phyloP scores from a whole-genome alignment of 495 filamentous ascomycete species.

The Talaromyces thailandensis region DNA sequence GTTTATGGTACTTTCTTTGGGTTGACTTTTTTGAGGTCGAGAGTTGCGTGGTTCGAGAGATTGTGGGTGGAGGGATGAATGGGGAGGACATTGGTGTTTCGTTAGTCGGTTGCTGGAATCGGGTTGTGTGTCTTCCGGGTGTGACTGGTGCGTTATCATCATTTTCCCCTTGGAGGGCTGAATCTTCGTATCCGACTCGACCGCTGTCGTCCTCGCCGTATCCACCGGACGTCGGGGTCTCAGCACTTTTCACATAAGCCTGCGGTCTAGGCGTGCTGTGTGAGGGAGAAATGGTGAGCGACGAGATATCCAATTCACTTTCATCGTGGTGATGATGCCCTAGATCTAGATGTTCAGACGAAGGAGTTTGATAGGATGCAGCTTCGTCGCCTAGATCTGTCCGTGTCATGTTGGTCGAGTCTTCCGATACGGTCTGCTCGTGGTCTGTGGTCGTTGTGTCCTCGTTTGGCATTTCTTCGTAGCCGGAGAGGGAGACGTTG shows the following conservation, averaged over 20 bases:
- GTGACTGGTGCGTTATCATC: slow-evolving; percentile 19
- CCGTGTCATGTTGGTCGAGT: slow-evolving; percentile 39
- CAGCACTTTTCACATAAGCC: slow-evolving; percentile 17
- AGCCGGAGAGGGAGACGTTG: slow-evolving; percentile 93
- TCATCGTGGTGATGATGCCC: slow-evolving; percentile 24
- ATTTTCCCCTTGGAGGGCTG: not conserved
- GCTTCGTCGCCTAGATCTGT: slow-evolving; percentile 17
- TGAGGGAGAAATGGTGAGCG: slow-evolving; percentile 44
- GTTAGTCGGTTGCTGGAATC: slow-evolving; percentile 15
- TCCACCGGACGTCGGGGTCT: slow-evolving; percentile 13
- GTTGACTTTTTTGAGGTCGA: slow-evolving; percentile 20
- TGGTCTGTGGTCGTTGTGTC: slow-evolving; percentile 28
- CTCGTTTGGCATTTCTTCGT: slow-evolving; percentile 66
- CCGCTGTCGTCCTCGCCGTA: slow-evolving; percentile 21
- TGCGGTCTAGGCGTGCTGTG: slow-evolving; percentile 45
- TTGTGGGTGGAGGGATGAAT: slow-evolving; percentile 34
- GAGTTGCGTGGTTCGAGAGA: slow-evolving; percentile 21
- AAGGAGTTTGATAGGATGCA: slow-evolving; percentile 29
- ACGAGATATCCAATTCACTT: slow-evolving; percentile 41
- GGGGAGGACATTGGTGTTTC: slow-evolving; percentile 36
- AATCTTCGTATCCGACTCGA: not conserved
- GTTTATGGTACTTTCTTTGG: slow-evolving; percentile 20
- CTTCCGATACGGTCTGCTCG: slow-evolving; percentile 42
- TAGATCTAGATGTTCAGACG: slow-evolving; percentile 16
- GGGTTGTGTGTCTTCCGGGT: slow-evolving; percentile 23